Evolutionary conservation across 495 filamentous ascomycete genomes (phyloP), one percentile per base, ranked within the genome.

Genomic region (Chaetomidium leptoderma): DNA sequence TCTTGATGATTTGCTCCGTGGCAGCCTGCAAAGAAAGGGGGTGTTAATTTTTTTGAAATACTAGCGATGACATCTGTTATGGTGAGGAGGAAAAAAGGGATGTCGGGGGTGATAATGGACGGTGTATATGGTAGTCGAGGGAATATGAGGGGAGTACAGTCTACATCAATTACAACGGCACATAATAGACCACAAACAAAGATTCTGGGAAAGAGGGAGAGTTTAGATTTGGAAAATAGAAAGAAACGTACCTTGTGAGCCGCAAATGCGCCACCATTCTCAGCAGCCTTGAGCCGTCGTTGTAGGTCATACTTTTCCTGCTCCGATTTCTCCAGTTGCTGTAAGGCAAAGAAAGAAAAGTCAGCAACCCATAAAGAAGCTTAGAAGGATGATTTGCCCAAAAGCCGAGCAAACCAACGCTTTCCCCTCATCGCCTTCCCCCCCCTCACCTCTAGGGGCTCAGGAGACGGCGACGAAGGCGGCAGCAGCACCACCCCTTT

Each of bases 1-100:
- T 87, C 63, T 86, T 85, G 59, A 83, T 84, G 55, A 77, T 73
- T 57, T 85, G 74, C 39, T 87, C 82, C 63, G 80, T 76, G 63
- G 81, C 74, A 65, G 83, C 79, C 73, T 81, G 13, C n/a, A n/a
- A 17, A 14, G 8, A 14, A 4, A 13, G 6, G 21, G 17, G 13
- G 24, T 11, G 48, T 53, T 37, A 19, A 30, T 17, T 30, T 48
- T 2, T 16, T 9, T 40, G n/a, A n/a, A 24, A 49, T 23, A 14
- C 13, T 21, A 13, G 24, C 23, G 16, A 14, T 3, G 24, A 46
- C 4, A 49, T 45, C n/a, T n/a, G n/a, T n/a, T n/a, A n/a, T n/a
- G 29, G 23, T 27, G 19, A 40, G 45, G 40, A 63, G n/a, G n/a
- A n/a, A n/a, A n/a, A n/a, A 21, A 50, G 43, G 50, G 43, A 43